Base-by-base conservation (phyloP, 805 yeast genomes). In the Myxozyma neglecta region DNA sequence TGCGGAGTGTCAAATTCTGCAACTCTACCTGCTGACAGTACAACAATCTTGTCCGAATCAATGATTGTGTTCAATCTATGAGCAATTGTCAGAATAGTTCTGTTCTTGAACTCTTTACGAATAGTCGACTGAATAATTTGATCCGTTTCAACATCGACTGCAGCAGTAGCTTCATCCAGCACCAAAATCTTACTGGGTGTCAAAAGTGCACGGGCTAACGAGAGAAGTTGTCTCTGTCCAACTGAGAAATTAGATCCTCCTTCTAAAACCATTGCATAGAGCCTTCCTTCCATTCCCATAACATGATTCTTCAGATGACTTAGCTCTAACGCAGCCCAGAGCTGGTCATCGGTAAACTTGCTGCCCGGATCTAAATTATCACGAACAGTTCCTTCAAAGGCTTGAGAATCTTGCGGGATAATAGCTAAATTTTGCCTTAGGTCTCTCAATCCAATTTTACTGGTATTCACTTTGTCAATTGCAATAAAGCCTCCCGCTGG, bases 361-460 rank as follows among this genome's bases (percentile, higher is more conserved):
- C 80, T 76, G 2, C 87, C 84, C 29, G 98, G 98, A 74, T 92
- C 98, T 68, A 92, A 79, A 73, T 91, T 91, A 51, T 89, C 88
- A 70, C 97, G 81, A 6, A 91, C 77, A 0, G 93, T 81, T 40
- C 97, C 97, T 76, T 89, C 89, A 72, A 91, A 87, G 7, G 89
- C 90, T 73, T 91, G 97, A 0, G 97, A 88, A 74, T 91, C 97
- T 73, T 91, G 97, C 1, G 97, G 97, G 66, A 91, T 91, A 65
- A 91, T 92, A 1, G 93, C 86, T 45, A 91, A 76, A 63, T 83
- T 81, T 40, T 85, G 85, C 71, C 97, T 83, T 69, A 91, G 79
- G 71, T 91, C 97, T 65, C 77, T 79, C 56, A 91, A 78, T 3
- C 97, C 97, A 58, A 91, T 81, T 24, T 77, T 71, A 53, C 83